Evolutionary conservation across 202 grass and related monocot genomes (phyloP), one percentile per base, ranked within the genome.

Genomic region (Musa balbisiana): DNA sequence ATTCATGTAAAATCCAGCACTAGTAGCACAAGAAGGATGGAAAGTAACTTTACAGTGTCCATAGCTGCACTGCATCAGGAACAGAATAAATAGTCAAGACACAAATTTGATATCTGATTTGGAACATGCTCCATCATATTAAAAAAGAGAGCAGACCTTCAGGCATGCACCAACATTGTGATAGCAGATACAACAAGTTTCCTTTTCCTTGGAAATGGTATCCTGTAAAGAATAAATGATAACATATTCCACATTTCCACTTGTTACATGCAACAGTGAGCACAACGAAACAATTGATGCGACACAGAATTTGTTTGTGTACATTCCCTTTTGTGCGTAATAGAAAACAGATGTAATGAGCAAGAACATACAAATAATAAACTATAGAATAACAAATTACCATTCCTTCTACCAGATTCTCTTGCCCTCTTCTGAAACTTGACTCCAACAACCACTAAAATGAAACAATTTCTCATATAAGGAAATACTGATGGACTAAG

Each of bases 1-100:
- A 73, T 99, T 95, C 91, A 99, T 90, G 76, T 99, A 95, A 82
- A 99, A 92, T 72, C 95, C 89, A 82, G 95, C 82, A 19, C 73
- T 73, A 87, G 82, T 89, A 80, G 85, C 95, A 83, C 95, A 99
- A 67, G 75, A 90, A 81, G 95, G 89, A 82, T 99, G 95, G 79
- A 99, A 99, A 82, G 87, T 85, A 53, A 80, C 82, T 58, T 75
- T 78, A 59, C 95, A 99, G 62, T 85, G 81, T 80, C 76, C 91
- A 77, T 76, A 80, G 71, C 79, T 85, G 89, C 95, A 99, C 95
- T 99, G 91, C 89, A 92, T 78, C 17, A 54, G 52, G 64, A 53
- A 79, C 85, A 73, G 15, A 79, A 60, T 78, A 80, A 23, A 88
- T 81, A 59, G 53, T 62, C 67, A 27, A 71, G 81, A 63, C 80